These are phyloP conservation scores for Senna siamea DNA, from an alignment of 306 rosid species.

Conservation along the genomic window DNA sequence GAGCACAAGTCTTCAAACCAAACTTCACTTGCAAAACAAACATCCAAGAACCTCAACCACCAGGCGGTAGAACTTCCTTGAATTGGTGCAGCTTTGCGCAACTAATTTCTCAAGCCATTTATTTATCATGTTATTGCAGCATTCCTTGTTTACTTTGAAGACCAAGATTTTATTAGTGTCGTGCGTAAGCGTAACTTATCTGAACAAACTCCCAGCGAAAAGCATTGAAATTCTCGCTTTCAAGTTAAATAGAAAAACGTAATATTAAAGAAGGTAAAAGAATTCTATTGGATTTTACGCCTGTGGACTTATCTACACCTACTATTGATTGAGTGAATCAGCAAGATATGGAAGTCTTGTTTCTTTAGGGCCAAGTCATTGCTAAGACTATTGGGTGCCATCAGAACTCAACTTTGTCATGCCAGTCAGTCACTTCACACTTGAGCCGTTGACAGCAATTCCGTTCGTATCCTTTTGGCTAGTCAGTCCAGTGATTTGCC, in stretches of 20 bases:
- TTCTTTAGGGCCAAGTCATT: slow-evolving; percentile 5
- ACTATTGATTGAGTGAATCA: background rate
- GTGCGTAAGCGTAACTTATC: slow-evolving; percentile 28
- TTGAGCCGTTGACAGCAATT: background rate
- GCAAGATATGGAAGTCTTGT: background rate
- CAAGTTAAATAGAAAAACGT: slow-evolving; percentile 17
- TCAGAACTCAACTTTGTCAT: too few relatives aligned
- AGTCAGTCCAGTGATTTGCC: too few relatives aligned
- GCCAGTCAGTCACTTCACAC: background rate
- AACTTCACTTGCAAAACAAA: slow-evolving; percentile 75
- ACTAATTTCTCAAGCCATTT: slow-evolving; percentile 40
- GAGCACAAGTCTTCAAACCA: slow-evolving; percentile 53
- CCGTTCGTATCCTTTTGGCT: background rate
- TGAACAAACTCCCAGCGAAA: slow-evolving; percentile 32
- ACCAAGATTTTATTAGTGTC: slow-evolving; percentile 26
- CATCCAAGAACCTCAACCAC: slow-evolving; percentile 61
- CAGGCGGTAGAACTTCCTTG: slow-evolving; percentile 47
- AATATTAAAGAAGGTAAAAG: background rate
- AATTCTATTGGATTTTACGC: background rate
- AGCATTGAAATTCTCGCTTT: slow-evolving; percentile 25
- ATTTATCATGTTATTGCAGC: slow-evolving; percentile 26
- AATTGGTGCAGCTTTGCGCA: slow-evolving; percentile 36
- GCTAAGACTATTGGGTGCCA: background rate
- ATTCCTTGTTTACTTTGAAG: slow-evolving; percentile 35
- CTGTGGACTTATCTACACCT: background rate